These are phyloP conservation scores for Triglochin maritima DNA, from an alignment of 106 monocot species.

Conservation along the genomic window DNA sequence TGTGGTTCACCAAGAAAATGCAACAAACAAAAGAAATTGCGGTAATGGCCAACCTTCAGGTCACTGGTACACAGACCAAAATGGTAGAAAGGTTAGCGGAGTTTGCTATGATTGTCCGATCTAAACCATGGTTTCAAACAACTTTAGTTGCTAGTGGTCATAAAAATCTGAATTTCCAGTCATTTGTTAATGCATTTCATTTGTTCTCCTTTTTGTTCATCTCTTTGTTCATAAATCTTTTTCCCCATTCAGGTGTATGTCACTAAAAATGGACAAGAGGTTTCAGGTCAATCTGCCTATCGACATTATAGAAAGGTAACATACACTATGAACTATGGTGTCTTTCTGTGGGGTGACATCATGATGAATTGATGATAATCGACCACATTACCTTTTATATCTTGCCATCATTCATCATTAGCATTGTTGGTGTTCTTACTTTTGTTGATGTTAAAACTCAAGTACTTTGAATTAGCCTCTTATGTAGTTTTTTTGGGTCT, in stretches of 20 bases:
- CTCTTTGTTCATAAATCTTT: neutral
- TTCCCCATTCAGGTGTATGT: slow-evolving; percentile 20
- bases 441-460: too few relatives aligned
- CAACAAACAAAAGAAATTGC: slow-evolving; percentile 44
- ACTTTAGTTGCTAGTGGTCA: neutral
- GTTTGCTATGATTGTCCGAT: neutral
- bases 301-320: slow-evolving; percentile 14
- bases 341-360: too few relatives aligned
- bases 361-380: too few relatives aligned
- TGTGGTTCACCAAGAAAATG: slow-evolving; percentile 42
- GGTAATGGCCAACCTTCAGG: slow-evolving; percentile 38
- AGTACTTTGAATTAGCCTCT: too few relatives aligned
- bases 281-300: slow-evolving; percentile 18
- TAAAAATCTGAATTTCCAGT: neutral
- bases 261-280: slow-evolving; percentile 20
- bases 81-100: slow-evolving; percentile 73
- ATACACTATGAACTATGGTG: neutral
- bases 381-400: too few relatives aligned
- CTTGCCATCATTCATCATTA: too few relatives aligned
- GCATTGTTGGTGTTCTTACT: too few relatives aligned
- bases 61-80: slow-evolving; percentile 71
- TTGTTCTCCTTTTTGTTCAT: neutral
- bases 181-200: neutral
- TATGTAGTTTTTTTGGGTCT: too few relatives aligned
- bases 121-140: neutral